A percentile compares a stretch with the other conserved stretches of the same genome.
These are phyloP conservation scores for Graphilbum fragrans DNA, from an alignment of 2,329 filamentous ascomycete species.

Conservation along the genomic window DNA sequence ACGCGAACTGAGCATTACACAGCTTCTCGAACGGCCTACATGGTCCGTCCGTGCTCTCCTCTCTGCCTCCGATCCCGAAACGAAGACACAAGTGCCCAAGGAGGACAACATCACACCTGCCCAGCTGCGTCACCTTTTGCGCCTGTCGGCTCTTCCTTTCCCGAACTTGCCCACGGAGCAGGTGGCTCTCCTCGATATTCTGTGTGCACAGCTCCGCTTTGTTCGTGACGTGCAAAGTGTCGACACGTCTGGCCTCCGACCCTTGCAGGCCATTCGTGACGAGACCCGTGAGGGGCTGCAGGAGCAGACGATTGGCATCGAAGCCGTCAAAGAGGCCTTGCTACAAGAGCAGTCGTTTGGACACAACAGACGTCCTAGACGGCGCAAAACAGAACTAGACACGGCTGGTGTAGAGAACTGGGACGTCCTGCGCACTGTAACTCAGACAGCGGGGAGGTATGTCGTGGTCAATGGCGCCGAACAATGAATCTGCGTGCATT, in stretches of 20 bases:
- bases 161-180: constrained; percentile 55
- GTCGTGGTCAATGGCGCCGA: constrained; percentile 59
- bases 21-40: constrained; percentile 38
- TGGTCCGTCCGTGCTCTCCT: constrained; percentile 78
- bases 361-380: constrained; percentile 31
- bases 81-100: constrained; percentile 9
- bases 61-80: constrained; percentile 1
- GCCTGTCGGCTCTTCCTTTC: constrained; percentile 74
- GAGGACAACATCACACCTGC: constrained; percentile 42
- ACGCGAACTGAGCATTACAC: background rate
- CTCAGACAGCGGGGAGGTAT: constrained; percentile 55
- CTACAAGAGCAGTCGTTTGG: constrained; percentile 50
- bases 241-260: constrained; percentile 59
- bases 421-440: constrained; percentile 56
- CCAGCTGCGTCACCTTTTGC: constrained; percentile 73
- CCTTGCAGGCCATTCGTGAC: constrained; percentile 69
- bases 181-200: constrained; percentile 55
- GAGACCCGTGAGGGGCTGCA: constrained; percentile 48
- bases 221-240: constrained; percentile 76
- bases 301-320: constrained; percentile 47
- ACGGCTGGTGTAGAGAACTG: constrained; percentile 46
- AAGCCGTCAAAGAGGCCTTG: constrained; percentile 43
- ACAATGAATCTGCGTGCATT: background rate
- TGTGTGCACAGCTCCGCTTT: constrained; percentile 78
- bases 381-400: constrained; percentile 19